Base-by-base conservation (phyloP, 352 stramenopile species). In the Globisporangium parvum region DNA sequence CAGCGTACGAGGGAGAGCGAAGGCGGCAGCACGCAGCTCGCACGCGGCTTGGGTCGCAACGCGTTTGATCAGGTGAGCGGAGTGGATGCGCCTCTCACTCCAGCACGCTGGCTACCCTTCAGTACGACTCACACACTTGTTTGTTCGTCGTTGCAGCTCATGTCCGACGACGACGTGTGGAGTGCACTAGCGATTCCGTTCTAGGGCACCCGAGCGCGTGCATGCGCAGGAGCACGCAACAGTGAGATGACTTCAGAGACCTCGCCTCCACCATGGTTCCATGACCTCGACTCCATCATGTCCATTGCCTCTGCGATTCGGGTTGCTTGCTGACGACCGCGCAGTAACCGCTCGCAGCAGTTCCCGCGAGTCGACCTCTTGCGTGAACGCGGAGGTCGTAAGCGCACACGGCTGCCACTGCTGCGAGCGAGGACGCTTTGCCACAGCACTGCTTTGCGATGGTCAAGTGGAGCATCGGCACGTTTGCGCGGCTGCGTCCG, bases 381-480 rank as follows among this genome's bases (percentile, higher is more conserved):
- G 31, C 31, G 37, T n/a, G 37, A 9, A 17, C 18, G 39, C 39
- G 39, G 20, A 18, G 18, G 15, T 18, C 18, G 15, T 3, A 21
- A 45, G 39, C 14, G 18, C 4, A 21, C 14, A 21, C 39, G 18
- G 20, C 39, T 11, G 6, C 31, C 6, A 50, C 45, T 50, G 21
- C 23, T 2, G 11, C 31, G 31, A 20, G 11, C 20, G 5, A 20
- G 12, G 15, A 10, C 12, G 6, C n/a, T n/a, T n/a, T n/a, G n/a
- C n/a, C n/a, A n/a, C n/a, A n/a, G n/a, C n/a, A n/a, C 20, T 1
- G 6, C n/a, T 0, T 14, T 2, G 21, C 6, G 15, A 87, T 85
- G 75, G 69, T 88, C 50, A 88, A 85, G 65, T 92, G 81, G 77
- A 66, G 77, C 54, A 92, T 90, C 63, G 81, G 71, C 51, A 92